A percentile compares a stretch with the other conserved stretches of the same genome.
Evolutionary conservation across 176 grass and related monocot species (phyloP).

Genomic region (Phyllostachys edulis): DNA sequence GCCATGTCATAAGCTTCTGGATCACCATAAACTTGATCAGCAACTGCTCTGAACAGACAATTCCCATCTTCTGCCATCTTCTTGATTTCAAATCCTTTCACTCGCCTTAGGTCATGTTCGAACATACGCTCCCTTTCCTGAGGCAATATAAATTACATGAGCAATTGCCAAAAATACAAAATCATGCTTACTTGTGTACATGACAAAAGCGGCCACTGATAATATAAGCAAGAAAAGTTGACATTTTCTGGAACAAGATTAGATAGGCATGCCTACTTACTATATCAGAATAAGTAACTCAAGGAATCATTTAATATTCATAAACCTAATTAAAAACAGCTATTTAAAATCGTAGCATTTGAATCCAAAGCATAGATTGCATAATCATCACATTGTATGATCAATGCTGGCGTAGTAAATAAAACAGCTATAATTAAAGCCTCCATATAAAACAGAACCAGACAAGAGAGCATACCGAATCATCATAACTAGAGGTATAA

Average conservation of each 20-base stretch:
- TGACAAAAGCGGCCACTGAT: neutral
- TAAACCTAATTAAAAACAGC: neutral
- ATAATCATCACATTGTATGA: constrained; percentile 14
- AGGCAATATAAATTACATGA: constrained; percentile 19
- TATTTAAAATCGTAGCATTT: neutral
- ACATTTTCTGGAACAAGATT: neutral
- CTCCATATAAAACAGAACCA: constrained; percentile 21
- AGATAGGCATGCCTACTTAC: neutral
- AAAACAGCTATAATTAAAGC: constrained; percentile 15
- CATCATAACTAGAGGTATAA: constrained; percentile 65
- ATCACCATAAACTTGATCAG: constrained; percentile 99
- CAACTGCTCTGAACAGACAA: constrained; percentile 96
- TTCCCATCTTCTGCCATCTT: constrained; percentile 90
- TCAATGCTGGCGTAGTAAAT: constrained; percentile 2
- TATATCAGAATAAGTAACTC: constrained; percentile 10
- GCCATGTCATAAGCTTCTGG: constrained; percentile 89
- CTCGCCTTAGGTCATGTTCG: constrained; percentile 79
- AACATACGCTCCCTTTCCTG: constrained; percentile 91
- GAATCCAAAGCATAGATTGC: neutral
- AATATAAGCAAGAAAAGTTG: neutral
- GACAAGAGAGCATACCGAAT: constrained; percentile 66
- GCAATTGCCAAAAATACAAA: neutral
- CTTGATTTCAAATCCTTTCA: constrained; percentile 92
- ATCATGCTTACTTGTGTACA: neutral
- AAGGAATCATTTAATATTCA: constrained; percentile 7